Conservation (phyloP, 352 stramenopile species). For the Halophytophthora batemanensis region DNA sequence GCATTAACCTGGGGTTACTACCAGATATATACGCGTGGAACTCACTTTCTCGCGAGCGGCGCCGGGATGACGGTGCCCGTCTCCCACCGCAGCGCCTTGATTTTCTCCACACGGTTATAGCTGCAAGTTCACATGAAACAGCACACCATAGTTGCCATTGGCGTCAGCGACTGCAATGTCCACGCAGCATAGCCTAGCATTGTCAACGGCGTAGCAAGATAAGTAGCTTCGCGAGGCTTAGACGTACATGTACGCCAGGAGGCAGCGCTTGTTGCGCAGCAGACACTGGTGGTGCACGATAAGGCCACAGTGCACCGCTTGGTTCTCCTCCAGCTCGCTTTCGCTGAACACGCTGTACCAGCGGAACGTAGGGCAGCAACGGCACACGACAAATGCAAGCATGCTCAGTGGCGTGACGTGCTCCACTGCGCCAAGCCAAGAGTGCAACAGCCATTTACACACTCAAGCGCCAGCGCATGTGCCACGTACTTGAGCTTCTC, state of each 20-base stretch:
- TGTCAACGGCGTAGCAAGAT: too few species aligned
- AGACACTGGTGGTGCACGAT: constrained; percentile 89
- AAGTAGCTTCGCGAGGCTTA: not conserved
- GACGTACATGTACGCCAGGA: constrained; percentile 84
- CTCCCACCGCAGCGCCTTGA: constrained; percentile 90
- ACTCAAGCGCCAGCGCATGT: not conserved
- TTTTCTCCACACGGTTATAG: constrained; percentile 79
- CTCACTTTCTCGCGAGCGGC: constrained; percentile 67
- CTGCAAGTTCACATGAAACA: constrained; percentile 16
- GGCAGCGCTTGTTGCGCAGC: constrained; percentile 88
- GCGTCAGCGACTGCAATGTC: not conserved
- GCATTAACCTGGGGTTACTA: not conserved
- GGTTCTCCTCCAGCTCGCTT: constrained; percentile 51
- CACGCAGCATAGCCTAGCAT: too few species aligned
- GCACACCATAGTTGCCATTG: not conserved
- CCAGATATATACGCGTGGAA: not conserved
- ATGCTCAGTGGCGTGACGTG: not conserved
- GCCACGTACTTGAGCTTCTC: constrained; percentile 61
- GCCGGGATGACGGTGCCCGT: constrained; percentile 85
- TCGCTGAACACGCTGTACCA: constrained; percentile 53
- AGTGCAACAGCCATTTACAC: too few species aligned
- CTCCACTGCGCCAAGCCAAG: too few species aligned
- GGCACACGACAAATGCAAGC: not conserved
- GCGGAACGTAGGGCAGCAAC: constrained; percentile 3
- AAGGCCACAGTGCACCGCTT: constrained; percentile 68